phyloP scores from a whole-genome alignment of 2,329 filamentous ascomycete species.

The Stenocarpella maydis region DNA sequence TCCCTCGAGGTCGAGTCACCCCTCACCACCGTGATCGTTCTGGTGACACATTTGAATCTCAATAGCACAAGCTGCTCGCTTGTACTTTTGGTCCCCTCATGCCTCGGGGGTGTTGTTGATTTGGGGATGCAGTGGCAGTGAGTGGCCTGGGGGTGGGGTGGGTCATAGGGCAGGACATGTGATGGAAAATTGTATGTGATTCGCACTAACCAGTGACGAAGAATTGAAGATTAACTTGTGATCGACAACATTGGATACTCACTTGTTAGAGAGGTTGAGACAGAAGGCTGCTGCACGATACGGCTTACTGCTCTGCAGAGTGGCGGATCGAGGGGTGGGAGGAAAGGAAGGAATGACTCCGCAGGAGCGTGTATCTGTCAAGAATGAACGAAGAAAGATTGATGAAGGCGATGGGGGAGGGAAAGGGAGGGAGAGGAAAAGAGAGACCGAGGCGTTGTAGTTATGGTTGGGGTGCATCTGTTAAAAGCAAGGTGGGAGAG shows the following conservation, averaged over 20 bases:
- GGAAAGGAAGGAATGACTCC: constrained; percentile 30
- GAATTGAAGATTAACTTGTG: background rate
- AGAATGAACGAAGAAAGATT: constrained; percentile 27
- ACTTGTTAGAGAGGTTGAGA: constrained; percentile 17
- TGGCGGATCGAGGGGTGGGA: constrained; percentile 1
- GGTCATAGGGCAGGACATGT: background rate
- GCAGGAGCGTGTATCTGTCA: constrained; percentile 19
- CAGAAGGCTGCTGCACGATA: constrained; percentile 14
- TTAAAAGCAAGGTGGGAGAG: constrained; percentile 18
- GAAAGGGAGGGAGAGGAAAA: background rate
- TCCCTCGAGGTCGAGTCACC: background rate
- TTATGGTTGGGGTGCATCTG: background rate
- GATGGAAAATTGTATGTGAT: too few relatives aligned
- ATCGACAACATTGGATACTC: background rate
- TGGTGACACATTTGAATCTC: background rate
- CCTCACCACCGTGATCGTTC: background rate
- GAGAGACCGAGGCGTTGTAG: background rate
- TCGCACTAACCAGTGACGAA: background rate
- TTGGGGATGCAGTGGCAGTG: background rate
- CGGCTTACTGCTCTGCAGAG: constrained; percentile 21
- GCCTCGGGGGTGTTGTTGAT: background rate
- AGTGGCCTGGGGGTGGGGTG: background rate
- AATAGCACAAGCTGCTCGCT: background rate
- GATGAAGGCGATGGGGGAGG: background rate
- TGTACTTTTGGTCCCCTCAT: too few relatives aligned